Evolutionary conservation across 768 basidiomycete species (phyloP).

Genomic region (Termitomyces sp.): DNA sequence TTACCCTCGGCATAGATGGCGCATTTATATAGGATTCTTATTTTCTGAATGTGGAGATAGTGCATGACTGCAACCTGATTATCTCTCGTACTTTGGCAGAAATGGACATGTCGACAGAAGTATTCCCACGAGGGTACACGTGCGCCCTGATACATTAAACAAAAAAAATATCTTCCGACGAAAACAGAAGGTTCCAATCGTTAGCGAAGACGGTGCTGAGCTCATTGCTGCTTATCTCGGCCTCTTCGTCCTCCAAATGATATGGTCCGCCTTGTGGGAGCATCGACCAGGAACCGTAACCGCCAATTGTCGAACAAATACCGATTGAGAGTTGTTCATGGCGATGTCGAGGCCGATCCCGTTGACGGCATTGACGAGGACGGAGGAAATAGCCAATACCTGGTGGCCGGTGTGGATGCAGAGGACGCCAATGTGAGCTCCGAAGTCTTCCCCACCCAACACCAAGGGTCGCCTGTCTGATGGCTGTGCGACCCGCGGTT

Average conservation of each 20-base stretch:
- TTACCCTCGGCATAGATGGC: background rate
- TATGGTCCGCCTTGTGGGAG: constrained; percentile 78
- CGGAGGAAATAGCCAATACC: constrained; percentile 70
- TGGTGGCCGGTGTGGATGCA: constrained; percentile 83
- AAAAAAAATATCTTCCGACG: background rate
- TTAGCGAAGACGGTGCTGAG: constrained; percentile 3
- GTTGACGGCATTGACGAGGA: constrained; percentile 80
- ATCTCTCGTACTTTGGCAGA: background rate
- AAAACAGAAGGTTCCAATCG: constrained; percentile 8
- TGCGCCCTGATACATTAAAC: background rate
- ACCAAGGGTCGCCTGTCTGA: constrained; percentile 36
- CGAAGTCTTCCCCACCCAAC: constrained; percentile 21
- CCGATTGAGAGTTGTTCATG: constrained; percentile 76
- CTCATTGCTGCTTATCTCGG: constrained; percentile 6
- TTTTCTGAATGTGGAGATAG: background rate
- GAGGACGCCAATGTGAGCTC: constrained; percentile 88
- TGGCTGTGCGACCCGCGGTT: constrained; percentile 47
- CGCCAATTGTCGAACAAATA: constrained; percentile 83
- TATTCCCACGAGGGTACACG: constrained; percentile 1
- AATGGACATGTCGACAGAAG: background rate
- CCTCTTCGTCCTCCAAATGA: constrained; percentile 54
- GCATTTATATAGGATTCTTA: background rate
- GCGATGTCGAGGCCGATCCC: constrained; percentile 73
- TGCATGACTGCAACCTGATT: background rate
- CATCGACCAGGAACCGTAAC: constrained; percentile 70